These are phyloP conservation scores for Phlegmacium glaucopus DNA, from an alignment of 768 basidiomycete genomes.

Conservation along the genomic window DNA sequence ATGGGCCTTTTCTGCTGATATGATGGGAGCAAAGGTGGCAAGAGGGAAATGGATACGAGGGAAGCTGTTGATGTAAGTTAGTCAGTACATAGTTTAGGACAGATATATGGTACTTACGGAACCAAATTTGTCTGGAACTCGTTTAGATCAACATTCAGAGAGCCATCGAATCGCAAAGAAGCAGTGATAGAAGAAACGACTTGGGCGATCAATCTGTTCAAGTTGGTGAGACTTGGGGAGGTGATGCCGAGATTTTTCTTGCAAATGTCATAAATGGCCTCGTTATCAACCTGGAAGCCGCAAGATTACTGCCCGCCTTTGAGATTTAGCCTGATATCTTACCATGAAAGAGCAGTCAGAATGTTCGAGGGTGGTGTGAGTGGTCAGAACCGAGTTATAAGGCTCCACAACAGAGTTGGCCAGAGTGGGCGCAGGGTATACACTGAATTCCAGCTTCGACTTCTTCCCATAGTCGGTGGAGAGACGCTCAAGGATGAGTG, in stretches of 20 bases:
- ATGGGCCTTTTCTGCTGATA: constrained; percentile 92
- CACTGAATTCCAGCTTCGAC: constrained; percentile 97
- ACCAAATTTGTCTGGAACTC: constrained; percentile 99
- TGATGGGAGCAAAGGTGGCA: constrained; percentile 91
- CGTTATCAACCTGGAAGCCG: constrained; percentile 81
- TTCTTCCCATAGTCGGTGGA: constrained; percentile 99
- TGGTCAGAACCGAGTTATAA: constrained; percentile 97
- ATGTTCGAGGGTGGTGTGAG: constrained; percentile 98
- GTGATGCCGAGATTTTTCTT: constrained; percentile 87
- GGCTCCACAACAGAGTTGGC: constrained; percentile 98
- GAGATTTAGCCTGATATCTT: constrained; percentile 7
- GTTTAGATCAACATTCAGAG: constrained; percentile 94
- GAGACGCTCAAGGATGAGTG: constrained; percentile 93
- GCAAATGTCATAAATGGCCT: constrained; percentile 99
- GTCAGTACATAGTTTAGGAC: constrained; percentile 1
- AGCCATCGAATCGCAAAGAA: constrained; percentile 95
- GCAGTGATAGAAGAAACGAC: constrained; percentile 98
- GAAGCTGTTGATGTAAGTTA: constrained; percentile 53
- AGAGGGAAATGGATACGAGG: constrained; percentile 98
- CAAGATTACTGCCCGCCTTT: background rate
- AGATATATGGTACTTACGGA: constrained; percentile 56
- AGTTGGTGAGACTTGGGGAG: constrained; percentile 87
- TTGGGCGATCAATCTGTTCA: constrained; percentile 96
- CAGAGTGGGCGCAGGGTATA: constrained; percentile 93
- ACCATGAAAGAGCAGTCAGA: constrained; percentile 99